These are phyloP conservation scores for Dendrobium catenatum DNA, from an alignment of 106 monocot genomes.

Conservation along the genomic window DNA sequence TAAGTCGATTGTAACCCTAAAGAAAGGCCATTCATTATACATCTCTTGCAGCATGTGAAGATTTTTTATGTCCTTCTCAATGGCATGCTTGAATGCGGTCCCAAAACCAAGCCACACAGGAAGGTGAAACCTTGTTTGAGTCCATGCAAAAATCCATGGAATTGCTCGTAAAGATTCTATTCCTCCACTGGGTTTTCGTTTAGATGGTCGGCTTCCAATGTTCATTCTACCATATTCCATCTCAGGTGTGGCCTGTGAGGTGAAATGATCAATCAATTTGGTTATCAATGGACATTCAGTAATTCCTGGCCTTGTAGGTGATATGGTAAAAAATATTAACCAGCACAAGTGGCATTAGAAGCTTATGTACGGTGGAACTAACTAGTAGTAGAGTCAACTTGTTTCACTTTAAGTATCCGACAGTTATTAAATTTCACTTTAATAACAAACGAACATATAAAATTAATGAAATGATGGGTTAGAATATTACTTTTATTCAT, in stretches of 20 bases:
- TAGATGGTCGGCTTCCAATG: slow-evolving; percentile 93
- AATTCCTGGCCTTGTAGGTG: neutral
- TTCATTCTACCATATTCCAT: slow-evolving; percentile 98
- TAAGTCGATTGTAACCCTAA: slow-evolving; percentile 93
- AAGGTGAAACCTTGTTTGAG: slow-evolving; percentile 95
- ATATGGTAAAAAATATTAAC: neutral
- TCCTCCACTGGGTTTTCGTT: slow-evolving; percentile 92
- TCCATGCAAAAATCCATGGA: slow-evolving; percentile 99
- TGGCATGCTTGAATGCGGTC: slow-evolving; percentile 63
- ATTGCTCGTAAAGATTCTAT: slow-evolving; percentile 96
- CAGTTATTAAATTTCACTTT: too few relatives aligned
- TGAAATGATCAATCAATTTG: neutral
- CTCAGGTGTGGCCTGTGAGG: slow-evolving; percentile 87
- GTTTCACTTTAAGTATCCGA: too few relatives aligned
- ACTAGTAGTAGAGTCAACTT: neutral
- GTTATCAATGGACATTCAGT: neutral
- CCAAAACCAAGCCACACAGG: slow-evolving; percentile 99
- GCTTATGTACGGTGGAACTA: neutral
- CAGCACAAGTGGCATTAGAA: neutral
- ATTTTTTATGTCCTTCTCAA: slow-evolving; percentile 70
- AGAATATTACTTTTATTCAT: too few relatives aligned
- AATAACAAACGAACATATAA: too few relatives aligned
- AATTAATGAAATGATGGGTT: too few relatives aligned
- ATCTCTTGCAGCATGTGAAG: slow-evolving; percentile 66
- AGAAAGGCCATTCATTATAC: slow-evolving; percentile 99